Evolutionary conservation across 257 asterid genomes (phyloP).

Genomic region (Oldenlandia corymbosa): DNA sequence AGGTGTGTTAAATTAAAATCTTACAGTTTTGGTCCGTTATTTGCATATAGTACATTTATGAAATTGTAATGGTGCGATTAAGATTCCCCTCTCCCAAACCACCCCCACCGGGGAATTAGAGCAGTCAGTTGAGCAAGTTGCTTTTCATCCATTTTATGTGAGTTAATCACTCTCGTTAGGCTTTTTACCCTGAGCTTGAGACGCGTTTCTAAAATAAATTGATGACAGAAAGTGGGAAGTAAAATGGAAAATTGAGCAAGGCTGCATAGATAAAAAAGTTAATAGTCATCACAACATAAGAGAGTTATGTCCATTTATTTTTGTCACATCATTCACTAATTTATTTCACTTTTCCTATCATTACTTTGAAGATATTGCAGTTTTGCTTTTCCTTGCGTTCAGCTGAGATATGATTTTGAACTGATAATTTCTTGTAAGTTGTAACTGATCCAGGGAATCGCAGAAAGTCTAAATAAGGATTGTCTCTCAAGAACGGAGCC

Average conservation of each 20-base stretch:
- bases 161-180: not conserved
- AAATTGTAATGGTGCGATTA: too few relatives aligned
- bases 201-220: too few relatives aligned
- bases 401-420: not conserved
- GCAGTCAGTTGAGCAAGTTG: not conserved
- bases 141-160: not conserved
- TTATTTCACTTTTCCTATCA: too few relatives aligned
- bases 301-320: too few relatives aligned
- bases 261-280: too few relatives aligned
- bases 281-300: too few relatives aligned
- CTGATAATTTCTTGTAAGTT: constrained; percentile 10
- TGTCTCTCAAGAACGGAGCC: constrained; percentile 67
- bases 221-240: not conserved
- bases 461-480: constrained; percentile 66
- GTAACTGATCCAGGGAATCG: constrained; percentile 50
- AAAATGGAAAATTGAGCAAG: not conserved
- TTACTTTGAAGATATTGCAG: not conserved
- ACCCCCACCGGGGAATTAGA: too few relatives aligned
- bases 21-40: constrained; percentile 15
- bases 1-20: constrained; percentile 46
- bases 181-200: too few relatives aligned
- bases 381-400: not conserved
- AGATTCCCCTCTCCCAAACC: too few relatives aligned
- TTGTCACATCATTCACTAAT: too few relatives aligned
- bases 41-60: too few relatives aligned